phyloP scores from a whole-genome alignment of 1,284 basidiomycete species.

The Rhodotorula mucilaginosa region DNA sequence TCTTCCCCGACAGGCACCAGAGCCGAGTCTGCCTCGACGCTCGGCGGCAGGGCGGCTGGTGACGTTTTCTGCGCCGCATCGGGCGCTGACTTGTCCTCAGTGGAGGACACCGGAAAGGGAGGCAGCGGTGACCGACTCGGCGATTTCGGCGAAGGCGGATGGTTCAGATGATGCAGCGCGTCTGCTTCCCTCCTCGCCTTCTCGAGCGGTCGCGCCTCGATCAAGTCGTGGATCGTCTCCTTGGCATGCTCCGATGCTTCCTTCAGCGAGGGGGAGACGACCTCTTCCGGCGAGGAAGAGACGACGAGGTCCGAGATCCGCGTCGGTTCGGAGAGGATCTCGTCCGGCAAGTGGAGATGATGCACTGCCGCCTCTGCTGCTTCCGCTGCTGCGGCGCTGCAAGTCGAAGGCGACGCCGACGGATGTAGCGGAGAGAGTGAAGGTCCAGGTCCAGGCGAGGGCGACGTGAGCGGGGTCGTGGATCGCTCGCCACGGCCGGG shows the following conservation, averaged over 20 bases:
- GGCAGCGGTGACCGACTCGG: constrained; percentile 1
- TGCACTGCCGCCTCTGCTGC: not conserved
- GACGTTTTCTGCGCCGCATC: too few relatives aligned
- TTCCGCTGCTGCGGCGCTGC: not conserved
- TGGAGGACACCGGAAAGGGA: not conserved
- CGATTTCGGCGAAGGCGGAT: constrained; percentile 3
- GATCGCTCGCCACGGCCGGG: not conserved
- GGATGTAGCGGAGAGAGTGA: not conserved
- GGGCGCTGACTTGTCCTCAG: too few relatives aligned
- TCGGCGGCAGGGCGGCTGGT: not conserved
- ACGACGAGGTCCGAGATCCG: constrained; percentile 25
- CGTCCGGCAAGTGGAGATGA: not conserved
- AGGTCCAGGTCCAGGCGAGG: not conserved
- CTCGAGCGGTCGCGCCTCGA: constrained; percentile 80
- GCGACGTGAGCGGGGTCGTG: constrained; percentile 5
- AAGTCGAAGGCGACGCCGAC: not conserved
- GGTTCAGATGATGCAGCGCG: constrained; percentile 15
- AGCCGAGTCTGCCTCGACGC: not conserved
- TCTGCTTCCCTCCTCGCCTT: constrained; percentile 68
- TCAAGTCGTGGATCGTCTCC: constrained; percentile 69
- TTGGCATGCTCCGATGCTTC: constrained; percentile 31
- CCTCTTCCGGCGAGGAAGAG: constrained; percentile 43
- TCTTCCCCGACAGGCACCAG: constrained; percentile 57
- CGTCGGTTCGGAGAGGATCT: constrained; percentile 11
- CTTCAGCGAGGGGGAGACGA: constrained; percentile 31